These are phyloP conservation scores for Alternaria sp. DNA, from an alignment of 2,329 filamentous ascomycete species.

Conservation along the genomic window DNA sequence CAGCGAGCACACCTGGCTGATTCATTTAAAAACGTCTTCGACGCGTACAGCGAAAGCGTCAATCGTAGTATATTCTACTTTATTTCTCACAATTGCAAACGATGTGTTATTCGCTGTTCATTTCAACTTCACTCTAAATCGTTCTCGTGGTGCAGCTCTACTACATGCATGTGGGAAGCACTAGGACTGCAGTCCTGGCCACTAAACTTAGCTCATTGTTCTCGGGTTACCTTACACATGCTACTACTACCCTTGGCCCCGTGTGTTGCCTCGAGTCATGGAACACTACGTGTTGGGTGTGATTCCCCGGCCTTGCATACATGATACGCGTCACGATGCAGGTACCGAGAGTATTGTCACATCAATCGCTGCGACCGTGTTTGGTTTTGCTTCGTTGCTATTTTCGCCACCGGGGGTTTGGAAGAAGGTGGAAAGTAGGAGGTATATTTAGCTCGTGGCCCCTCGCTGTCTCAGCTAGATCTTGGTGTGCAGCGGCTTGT, in stretches of 20 bases:
- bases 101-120: neutral
- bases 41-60: neutral
- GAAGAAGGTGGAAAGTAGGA: neutral
- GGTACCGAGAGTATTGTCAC: neutral
- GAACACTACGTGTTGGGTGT: neutral
- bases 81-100: neutral
- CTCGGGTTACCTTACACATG: neutral
- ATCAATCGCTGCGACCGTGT: neutral
- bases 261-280: neutral
- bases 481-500: neutral
- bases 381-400: neutral
- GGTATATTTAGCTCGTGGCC: neutral
- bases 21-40: neutral
- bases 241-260: neutral
- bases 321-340: neutral
- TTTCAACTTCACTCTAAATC: neutral
- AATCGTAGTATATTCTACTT: neutral
- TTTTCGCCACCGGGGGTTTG: neutral
- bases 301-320: neutral
- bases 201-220: neutral
- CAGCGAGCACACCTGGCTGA: neutral
- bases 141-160: neutral
- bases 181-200: neutral
- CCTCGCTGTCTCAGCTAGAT: neutral
- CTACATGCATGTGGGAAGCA: neutral